phyloP scores from a whole-genome alignment of 179 eudicot genomes.

The Corrigiola litoralis region DNA sequence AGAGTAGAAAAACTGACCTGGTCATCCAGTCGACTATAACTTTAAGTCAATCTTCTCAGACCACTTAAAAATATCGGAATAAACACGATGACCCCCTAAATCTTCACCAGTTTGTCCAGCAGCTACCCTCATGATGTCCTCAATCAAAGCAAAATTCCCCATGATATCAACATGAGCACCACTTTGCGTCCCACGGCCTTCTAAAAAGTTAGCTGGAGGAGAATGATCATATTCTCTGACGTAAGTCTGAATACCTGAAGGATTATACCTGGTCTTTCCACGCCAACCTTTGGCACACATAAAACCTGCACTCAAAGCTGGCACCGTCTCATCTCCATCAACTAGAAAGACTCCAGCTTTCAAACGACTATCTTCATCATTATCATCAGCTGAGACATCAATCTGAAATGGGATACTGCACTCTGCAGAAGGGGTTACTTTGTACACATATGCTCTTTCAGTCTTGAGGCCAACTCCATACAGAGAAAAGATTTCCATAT shows the following conservation, averaged over 20 bases:
- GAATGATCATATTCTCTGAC: conserved; percentile 75
- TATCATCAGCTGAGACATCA: conserved; percentile 63
- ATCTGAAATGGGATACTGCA: conserved; percentile 90
- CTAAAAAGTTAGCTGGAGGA: conserved; percentile 74
- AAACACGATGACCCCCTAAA: conserved; percentile 74
- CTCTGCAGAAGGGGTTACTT: conserved; percentile 57
- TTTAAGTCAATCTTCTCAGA: conserved; percentile 62
- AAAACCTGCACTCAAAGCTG: conserved; percentile 70
- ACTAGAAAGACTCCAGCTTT: conserved; percentile 63
- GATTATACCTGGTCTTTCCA: conserved; percentile 76
- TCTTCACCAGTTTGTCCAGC: conserved; percentile 75
- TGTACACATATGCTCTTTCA: conserved; percentile 82
- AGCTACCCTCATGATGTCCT: conserved; percentile 79
- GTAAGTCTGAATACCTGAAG: conserved; percentile 62
- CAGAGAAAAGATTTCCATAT: conserved; percentile 81
- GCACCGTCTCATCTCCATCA: conserved; percentile 88
- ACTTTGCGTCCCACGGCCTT: conserved; percentile 89
- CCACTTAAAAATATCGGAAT: conserved; percentile 78
- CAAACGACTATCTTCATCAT: conserved; percentile 38
- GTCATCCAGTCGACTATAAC: conserved; percentile 24
- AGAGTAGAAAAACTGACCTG: neutral
- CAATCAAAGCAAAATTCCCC: conserved; percentile 90
- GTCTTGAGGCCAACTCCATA: conserved; percentile 94
- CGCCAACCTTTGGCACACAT: conserved; percentile 93
- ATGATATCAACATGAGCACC: conserved; percentile 86